Evolutionary conservation across 331 rosid genomes (phyloP).

Genomic region (Erythrophleum ivorense): DNA sequence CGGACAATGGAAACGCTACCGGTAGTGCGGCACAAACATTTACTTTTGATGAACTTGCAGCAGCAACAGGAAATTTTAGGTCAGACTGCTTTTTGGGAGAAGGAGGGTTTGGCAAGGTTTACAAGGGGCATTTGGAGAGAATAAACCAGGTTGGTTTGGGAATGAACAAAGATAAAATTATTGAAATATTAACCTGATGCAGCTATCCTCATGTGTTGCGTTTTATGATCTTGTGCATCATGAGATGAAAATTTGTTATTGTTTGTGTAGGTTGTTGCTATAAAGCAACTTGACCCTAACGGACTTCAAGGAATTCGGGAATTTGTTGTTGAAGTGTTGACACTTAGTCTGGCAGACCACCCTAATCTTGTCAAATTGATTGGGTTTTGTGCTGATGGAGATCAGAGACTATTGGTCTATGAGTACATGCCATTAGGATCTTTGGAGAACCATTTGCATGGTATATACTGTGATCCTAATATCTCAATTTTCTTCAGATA

Average conservation of each 20-base stretch:
- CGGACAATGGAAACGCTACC: constrained; percentile 46
- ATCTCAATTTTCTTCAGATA: constrained; percentile 28
- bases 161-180: neutral
- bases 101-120: constrained; percentile 95
- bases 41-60: constrained; percentile 60
- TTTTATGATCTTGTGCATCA: constrained; percentile 1
- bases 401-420: constrained; percentile 80
- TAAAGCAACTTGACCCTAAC: constrained; percentile 72
- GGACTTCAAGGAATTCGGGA: constrained; percentile 77
- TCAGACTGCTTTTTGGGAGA: constrained; percentile 68
- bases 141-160: constrained; percentile 64
- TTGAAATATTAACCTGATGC: neutral
- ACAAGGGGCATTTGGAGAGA: constrained; percentile 58
- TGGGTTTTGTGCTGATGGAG: constrained; percentile 86
- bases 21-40: constrained; percentile 60
- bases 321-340: constrained; percentile 75
- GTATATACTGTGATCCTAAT: constrained; percentile 43
- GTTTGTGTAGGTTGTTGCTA: constrained; percentile 75
- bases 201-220: neutral
- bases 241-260: constrained; percentile 30
- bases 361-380: constrained; percentile 81
- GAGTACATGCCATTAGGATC: constrained; percentile 92
- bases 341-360: constrained; percentile 70
- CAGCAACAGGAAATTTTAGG: constrained; percentile 69
- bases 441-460: constrained; percentile 79